Evolutionary conservation across 2,329 filamentous ascomycete genomes (phyloP).

Genomic region (Scedosporium apiospermum): DNA sequence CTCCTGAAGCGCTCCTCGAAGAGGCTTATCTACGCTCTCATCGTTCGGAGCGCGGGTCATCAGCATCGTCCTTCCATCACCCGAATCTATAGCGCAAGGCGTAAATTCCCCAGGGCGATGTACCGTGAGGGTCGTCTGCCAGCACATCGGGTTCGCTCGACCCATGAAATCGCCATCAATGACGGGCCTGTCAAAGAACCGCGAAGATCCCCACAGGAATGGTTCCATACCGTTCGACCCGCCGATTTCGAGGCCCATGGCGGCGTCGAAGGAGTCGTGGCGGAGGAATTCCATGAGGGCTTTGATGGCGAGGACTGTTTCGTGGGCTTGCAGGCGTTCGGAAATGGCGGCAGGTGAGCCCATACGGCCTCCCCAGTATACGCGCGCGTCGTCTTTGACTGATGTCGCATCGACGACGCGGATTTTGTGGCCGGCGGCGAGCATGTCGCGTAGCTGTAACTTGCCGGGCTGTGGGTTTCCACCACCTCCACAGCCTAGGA

Average conservation of each 20-base stretch:
- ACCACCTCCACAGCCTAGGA: constrained; percentile 52
- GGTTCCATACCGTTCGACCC: constrained; percentile 54
- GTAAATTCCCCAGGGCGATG: constrained; percentile 28
- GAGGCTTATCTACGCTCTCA: constrained; percentile 20
- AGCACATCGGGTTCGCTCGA: background rate
- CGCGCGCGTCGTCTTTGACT: constrained; percentile 36
- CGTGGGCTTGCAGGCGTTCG: constrained; percentile 49
- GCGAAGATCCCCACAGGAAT: constrained; percentile 44
- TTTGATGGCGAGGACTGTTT: constrained; percentile 18
- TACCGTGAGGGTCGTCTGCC: constrained; percentile 25
- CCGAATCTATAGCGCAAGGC: constrained; percentile 34
- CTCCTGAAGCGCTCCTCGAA: constrained; percentile 28
- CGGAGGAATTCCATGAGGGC: constrained; percentile 22
- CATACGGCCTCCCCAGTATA: constrained; percentile 50
- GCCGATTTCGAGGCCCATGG: constrained; percentile 57
- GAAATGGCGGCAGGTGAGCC: constrained; percentile 47
- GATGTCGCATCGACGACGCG: constrained; percentile 41
- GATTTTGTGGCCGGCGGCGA: constrained; percentile 39
- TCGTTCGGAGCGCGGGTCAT: constrained; percentile 25
- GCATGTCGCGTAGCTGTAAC: constrained; percentile 39
- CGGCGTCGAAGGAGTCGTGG: constrained; percentile 33
- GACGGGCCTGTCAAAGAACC: constrained; percentile 39
- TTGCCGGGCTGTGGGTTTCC: constrained; percentile 43
- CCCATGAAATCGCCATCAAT: constrained; percentile 50
- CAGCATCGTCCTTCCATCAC: constrained; percentile 31